Evolutionary conservation across 1,139 yeast species (phyloP).

Genomic region (Taphrina pruni): DNA sequence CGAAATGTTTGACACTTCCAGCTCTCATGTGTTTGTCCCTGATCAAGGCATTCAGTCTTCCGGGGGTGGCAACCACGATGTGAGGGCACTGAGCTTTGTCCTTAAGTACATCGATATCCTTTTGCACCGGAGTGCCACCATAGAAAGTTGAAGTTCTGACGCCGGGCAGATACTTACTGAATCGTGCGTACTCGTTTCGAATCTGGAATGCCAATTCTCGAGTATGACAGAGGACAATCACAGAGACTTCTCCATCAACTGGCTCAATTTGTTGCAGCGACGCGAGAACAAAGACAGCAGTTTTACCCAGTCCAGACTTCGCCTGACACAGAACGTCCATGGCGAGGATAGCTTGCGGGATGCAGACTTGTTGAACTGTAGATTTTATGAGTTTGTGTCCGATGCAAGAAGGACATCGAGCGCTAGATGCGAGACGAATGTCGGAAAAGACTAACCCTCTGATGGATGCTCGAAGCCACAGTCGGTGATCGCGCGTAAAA

Average conservation of each 20-base stretch:
- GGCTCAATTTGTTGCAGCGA: slow-evolving; percentile 98
- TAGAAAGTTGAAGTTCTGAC: slow-evolving; percentile 95
- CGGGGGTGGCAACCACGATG: slow-evolving; percentile 97
- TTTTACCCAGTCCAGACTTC: slow-evolving; percentile 98
- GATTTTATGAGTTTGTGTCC: slow-evolving; percentile 42
- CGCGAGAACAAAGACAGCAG: slow-evolving; percentile 95
- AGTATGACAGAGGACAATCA: slow-evolving; percentile 94
- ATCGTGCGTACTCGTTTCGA: slow-evolving; percentile 95
- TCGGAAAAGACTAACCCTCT: slow-evolving; percentile 59
- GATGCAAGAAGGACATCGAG: slow-evolving; percentile 20
- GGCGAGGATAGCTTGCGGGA: slow-evolving; percentile 97
- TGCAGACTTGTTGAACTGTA: slow-evolving; percentile 94
- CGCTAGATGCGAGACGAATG: slow-evolving; percentile 20
- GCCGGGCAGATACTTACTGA: slow-evolving; percentile 98
- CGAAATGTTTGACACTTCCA: slow-evolving; percentile 89
- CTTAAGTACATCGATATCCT: slow-evolving; percentile 86
- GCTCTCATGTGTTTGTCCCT: slow-evolving; percentile 88
- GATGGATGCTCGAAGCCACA: slow-evolving; percentile 99
- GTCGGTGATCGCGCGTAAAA: slow-evolving; percentile 95
- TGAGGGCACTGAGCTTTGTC: slow-evolving; percentile 95
- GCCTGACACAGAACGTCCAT: slow-evolving; percentile 99
- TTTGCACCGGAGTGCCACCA: slow-evolving; percentile 90
- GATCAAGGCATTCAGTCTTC: slow-evolving; percentile 92
- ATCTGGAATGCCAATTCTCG: slow-evolving; percentile 99
- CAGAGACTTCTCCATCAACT: slow-evolving; percentile 93